phyloP scores from a whole-genome alignment of 768 basidiomycete genomes.

The Amylocystis lapponica region DNA sequence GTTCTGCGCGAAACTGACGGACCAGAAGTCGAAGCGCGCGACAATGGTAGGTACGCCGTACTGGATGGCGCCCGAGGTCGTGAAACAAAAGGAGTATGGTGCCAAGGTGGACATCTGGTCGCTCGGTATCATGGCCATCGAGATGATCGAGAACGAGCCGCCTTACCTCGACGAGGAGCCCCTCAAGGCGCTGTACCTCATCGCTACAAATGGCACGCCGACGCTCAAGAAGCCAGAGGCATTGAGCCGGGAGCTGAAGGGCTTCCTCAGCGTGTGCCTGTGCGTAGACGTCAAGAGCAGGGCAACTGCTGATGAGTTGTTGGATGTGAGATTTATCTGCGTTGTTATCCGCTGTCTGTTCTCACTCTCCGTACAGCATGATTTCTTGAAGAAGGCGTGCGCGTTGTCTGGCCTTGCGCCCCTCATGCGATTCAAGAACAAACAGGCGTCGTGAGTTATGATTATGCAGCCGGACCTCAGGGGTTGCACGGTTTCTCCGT shows the following conservation, averaged over 20 bases:
- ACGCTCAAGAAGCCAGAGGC: conserved; percentile 95
- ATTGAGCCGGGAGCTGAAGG: conserved; percentile 88
- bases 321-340: conserved; percentile 57
- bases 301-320: conserved; percentile 81
- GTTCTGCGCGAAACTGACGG: conserved; percentile 93
- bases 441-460: conserved; percentile 36
- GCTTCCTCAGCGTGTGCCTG: conserved; percentile 94
- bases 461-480: not conserved
- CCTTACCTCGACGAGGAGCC: conserved; percentile 96
- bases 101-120: conserved; percentile 98
- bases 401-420: conserved; percentile 78
- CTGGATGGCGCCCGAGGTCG: conserved; percentile 99
- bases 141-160: conserved; percentile 98
- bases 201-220: conserved; percentile 97
- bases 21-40: conserved; percentile 93
- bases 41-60: conserved; percentile 99
- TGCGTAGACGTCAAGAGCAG: conserved; percentile 95
- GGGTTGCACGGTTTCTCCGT: conserved; percentile 3
- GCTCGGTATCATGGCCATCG: conserved; percentile 96
- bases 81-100: conserved; percentile 95
- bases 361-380: conserved; percentile 56
- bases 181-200: conserved; percentile 88
- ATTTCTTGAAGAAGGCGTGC: conserved; percentile 90
- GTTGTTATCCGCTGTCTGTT: conserved; percentile 6
- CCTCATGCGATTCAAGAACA: conserved; percentile 73